Conservation (phyloP, 2,329 filamentous ascomycete species). For the Aspergillus jensenii region DNA sequence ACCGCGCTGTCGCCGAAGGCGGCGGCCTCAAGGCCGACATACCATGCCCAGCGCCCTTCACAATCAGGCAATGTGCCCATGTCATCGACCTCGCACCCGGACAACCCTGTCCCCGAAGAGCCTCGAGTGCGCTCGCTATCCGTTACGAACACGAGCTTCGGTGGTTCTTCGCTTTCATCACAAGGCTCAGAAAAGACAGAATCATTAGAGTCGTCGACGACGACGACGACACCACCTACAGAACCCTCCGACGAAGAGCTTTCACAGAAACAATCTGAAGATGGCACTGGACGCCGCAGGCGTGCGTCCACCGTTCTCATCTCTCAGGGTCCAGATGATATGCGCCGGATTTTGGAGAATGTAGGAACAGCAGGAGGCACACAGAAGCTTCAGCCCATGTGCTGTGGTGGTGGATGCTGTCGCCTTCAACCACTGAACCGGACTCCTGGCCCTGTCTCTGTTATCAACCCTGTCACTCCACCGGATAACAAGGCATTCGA, state of each 20-base stretch:
- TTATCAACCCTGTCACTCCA: slow-evolving; percentile 50
- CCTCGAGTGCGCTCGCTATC: slow-evolving; percentile 40
- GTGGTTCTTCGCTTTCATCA: slow-evolving; percentile 29
- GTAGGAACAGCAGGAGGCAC: slow-evolving; percentile 53
- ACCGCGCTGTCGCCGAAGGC: slow-evolving; percentile 23
- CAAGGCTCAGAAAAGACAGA: slow-evolving; percentile 38
- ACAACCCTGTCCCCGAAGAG: slow-evolving; percentile 50
- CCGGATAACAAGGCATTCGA: slow-evolving; percentile 85
- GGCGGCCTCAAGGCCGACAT: slow-evolving; percentile 23
- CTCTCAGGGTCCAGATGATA: slow-evolving; percentile 59
- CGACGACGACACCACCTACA: slow-evolving; percentile 44
- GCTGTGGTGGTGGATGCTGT: slow-evolving; percentile 66
- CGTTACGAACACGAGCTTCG: slow-evolving; percentile 33
- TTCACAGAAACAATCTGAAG: slow-evolving; percentile 18
- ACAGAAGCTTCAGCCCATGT: slow-evolving; percentile 62
- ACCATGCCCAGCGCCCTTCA: slow-evolving; percentile 18
- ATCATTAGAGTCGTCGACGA: slow-evolving; percentile 39
- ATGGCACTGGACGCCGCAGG: slow-evolving; percentile 31
- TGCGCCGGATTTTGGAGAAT: slow-evolving; percentile 57
- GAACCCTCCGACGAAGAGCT: slow-evolving; percentile 40
- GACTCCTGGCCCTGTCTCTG: slow-evolving; percentile 39
- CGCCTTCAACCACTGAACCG: slow-evolving; percentile 56
- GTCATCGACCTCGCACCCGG: slow-evolving; percentile 46
- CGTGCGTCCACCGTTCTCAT: slow-evolving; percentile 52
- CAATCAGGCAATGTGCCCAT: slow-evolving; percentile 33